Evolutionary conservation across 768 basidiomycete genomes (phyloP).

Genomic region (Hericium rajendrae): DNA sequence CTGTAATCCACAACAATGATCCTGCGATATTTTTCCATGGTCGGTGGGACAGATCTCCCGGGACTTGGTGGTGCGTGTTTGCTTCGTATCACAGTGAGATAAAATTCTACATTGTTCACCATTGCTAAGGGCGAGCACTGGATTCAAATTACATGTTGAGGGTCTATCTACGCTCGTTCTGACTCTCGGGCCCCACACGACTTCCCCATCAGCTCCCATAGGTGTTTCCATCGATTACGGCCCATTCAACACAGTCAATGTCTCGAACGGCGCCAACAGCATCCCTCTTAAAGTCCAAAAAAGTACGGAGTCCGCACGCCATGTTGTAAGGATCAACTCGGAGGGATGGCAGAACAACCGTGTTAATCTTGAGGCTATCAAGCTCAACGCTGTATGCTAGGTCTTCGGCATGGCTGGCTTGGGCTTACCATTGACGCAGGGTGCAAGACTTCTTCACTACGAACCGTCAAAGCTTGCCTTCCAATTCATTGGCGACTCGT

Average conservation of each 20-base stretch:
- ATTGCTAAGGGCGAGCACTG: conserved; percentile 39
- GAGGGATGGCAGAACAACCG: conserved; percentile 55
- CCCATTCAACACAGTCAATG: conserved; percentile 36
- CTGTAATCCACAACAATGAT: conserved; percentile 24
- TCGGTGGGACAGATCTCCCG: conserved; percentile 41
- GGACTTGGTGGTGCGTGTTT: conserved; percentile 44
- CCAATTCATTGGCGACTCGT: conserved; percentile 50
- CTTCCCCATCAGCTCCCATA: conserved; percentile 33
- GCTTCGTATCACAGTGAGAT: neutral
- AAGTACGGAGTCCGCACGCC: conserved; percentile 5
- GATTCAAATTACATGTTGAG: conserved; percentile 39
- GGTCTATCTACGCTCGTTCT: conserved; percentile 33
- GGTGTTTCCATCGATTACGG: conserved; percentile 42
- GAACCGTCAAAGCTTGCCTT: conserved; percentile 35
- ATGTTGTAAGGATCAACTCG: conserved; percentile 37
- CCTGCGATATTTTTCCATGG: conserved; percentile 40
- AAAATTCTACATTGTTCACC: neutral
- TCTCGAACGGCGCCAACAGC: conserved; percentile 34
- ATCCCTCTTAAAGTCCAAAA: conserved; percentile 26
- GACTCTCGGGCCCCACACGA: conserved; percentile 41
- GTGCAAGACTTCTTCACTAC: conserved; percentile 36
- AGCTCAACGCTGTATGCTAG: conserved; percentile 31
- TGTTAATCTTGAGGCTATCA: conserved; percentile 39
- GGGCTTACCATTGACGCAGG: conserved; percentile 21
- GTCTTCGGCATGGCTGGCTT: neutral